These are phyloP conservation scores for Arthrinium phaeospermum DNA, from an alignment of 2,329 filamentous ascomycete genomes.

Conservation along the genomic window DNA sequence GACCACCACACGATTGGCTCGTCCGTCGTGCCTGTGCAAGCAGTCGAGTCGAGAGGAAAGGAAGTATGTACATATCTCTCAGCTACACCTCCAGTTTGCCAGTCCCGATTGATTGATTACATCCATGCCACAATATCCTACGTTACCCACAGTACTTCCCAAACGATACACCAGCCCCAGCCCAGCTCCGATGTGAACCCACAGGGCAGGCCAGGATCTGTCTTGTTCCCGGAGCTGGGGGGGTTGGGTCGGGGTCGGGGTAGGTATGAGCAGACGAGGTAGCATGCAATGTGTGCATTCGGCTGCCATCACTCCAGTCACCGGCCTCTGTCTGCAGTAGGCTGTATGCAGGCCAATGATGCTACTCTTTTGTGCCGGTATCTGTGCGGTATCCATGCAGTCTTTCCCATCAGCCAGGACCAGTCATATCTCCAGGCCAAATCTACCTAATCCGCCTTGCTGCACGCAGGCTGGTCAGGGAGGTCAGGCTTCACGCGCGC, in stretches of 20 bases:
- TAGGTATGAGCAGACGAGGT: background rate
- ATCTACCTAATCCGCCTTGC: slow-evolving; percentile 16
- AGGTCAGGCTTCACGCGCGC: slow-evolving; percentile 8
- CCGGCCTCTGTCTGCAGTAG: slow-evolving; percentile 7
- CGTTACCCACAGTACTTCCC: slow-evolving; percentile 12
- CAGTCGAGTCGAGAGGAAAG: background rate
- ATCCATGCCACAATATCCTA: slow-evolving; percentile 12
- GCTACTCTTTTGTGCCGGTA: slow-evolving; percentile 10
- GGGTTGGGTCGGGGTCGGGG: slow-evolving; percentile 12
- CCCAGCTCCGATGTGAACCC: slow-evolving; percentile 11
- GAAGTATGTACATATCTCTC: background rate
- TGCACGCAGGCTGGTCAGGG: slow-evolving; percentile 14
- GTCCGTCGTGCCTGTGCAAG: background rate
- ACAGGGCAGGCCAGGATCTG: slow-evolving; percentile 16
- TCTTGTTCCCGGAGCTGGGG: slow-evolving; percentile 17
- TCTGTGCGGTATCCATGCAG: slow-evolving; percentile 1
- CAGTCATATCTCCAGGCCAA: slow-evolving; percentile 2
- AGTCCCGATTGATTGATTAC: slow-evolving; percentile 12
- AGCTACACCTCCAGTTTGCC: slow-evolving; percentile 9
- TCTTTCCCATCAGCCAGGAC: background rate
- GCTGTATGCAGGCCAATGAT: slow-evolving; percentile 16
- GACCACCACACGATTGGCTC: background rate
- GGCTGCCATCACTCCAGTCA: slow-evolving; percentile 16
- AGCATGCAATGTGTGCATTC: slow-evolving; percentile 9
- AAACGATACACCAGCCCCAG: slow-evolving; percentile 13